A percentile compares a stretch with the other conserved stretches of the same genome.
These are phyloP conservation scores for Ulota crispa DNA, from an alignment of 225 moss, liverwort and hornwort species.

Conservation along the genomic window DNA sequence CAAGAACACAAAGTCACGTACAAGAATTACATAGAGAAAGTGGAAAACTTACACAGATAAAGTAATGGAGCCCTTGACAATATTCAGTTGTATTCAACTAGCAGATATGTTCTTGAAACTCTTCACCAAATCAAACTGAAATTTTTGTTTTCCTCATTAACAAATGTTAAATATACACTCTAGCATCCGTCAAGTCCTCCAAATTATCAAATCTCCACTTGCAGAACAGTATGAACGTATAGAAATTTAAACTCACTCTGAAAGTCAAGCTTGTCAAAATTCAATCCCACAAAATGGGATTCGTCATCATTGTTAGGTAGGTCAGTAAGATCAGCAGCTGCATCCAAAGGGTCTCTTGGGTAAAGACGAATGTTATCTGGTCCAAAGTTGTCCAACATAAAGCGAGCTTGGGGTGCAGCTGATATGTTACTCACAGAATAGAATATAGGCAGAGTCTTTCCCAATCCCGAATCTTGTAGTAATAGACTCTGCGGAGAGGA, in stretches of 20 bases:
- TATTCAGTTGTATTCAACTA: background rate
- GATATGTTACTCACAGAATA: conserved; percentile 54
- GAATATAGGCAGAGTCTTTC: conserved; percentile 72
- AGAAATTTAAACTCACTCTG: conserved; percentile 51
- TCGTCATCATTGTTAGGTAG: conserved; percentile 51
- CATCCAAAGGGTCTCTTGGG: conserved; percentile 42
- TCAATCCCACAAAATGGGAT: conserved; percentile 61
- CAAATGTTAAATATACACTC: background rate
- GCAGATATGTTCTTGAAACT: conserved; percentile 1
- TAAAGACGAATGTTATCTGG: conserved; percentile 58
- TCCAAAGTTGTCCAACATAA: conserved; percentile 63
- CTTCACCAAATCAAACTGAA: conserved; percentile 10
- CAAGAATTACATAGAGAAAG: conserved; percentile 3
- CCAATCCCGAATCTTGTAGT: conserved; percentile 55
- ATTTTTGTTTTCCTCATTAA: background rate
- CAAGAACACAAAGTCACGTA: conserved; percentile 17
- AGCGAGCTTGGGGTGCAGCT: conserved; percentile 45
- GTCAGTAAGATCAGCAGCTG: conserved; percentile 60
- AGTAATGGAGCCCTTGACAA: background rate
- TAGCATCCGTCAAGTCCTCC: background rate
- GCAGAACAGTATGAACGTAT: conserved; percentile 2
- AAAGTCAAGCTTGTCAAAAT: conserved; percentile 77
- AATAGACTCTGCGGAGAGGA: conserved; percentile 46
- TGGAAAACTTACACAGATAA: background rate
- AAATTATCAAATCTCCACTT: background rate